A percentile compares a stretch with the other conserved stretches of the same genome.
These are phyloP conservation scores for Coniochaeta prunicola DNA, from an alignment of 2,329 filamentous ascomycete species.

Conservation along the genomic window DNA sequence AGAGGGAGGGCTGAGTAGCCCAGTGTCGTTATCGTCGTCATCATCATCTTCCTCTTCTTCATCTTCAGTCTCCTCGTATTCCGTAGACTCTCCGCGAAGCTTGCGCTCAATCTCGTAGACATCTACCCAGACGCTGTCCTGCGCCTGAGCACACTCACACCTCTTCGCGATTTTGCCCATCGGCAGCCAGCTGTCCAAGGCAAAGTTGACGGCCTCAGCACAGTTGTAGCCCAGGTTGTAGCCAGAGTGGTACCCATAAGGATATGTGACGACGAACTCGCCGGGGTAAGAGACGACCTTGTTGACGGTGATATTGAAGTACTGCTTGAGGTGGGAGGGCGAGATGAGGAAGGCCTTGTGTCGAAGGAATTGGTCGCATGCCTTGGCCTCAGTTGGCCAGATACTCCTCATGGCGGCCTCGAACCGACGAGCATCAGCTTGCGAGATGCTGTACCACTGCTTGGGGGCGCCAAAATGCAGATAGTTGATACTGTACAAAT, in stretches of 20 bases:
- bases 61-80: constrained; percentile 72
- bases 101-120: constrained; percentile 94
- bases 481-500: constrained; percentile 99
- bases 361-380: constrained; percentile 89
- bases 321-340: constrained; percentile 74
- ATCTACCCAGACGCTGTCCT: constrained; percentile 98
- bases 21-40: constrained; percentile 56
- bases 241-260: constrained; percentile 96
- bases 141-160: constrained; percentile 88
- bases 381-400: constrained; percentile 92
- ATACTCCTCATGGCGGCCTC: constrained; percentile 92
- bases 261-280: constrained; percentile 97
- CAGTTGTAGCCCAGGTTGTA: constrained; percentile 99
- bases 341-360: constrained; percentile 98
- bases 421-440: constrained; percentile 86
- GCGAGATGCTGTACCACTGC: constrained; percentile 99
- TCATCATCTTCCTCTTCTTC: constrained; percentile 63
- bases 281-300: constrained; percentile 91
- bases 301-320: constrained; percentile 95
- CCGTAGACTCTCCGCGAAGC: constrained; percentile 79
- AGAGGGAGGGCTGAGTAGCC: constrained; percentile 71
- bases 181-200: constrained; percentile 87
- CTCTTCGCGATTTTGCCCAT: constrained; percentile 95
- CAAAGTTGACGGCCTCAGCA: constrained; percentile 97
- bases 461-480: constrained; percentile 98